Base-by-base conservation (phyloP, 2,329 filamentous ascomycete genomes). In the Cladosporium sp. region DNA sequence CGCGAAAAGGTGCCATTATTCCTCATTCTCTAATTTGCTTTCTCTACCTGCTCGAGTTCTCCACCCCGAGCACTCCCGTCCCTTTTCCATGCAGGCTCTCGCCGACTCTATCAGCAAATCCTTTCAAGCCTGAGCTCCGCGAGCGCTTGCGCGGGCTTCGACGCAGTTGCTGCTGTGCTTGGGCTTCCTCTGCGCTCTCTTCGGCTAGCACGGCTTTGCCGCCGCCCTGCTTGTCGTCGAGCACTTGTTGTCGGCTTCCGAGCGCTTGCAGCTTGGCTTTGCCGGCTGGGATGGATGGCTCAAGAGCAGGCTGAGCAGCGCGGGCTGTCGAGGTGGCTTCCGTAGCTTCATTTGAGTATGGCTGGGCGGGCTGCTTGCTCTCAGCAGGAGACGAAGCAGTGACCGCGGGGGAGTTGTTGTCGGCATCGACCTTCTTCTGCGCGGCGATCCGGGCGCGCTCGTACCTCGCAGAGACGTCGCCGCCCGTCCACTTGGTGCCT, bases 401-500 rank as follows among this genome's bases (percentile, higher is more conserved):
- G 37, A 59, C 53, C 3, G 56, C 22, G 1, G 49, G 63, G 58
- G 65, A 68, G 11, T 56, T 65, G 8, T 67, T 65, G 42, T 81
- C 77, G 16, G 73, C 68, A 38, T 82, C 77, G 4, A 81, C 58
- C 59, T 80, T 78, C 59, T 76, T 77, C 63, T 84, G 78, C 3
- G 81, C 81, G 2, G 74, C 72, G 16, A 76, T 70, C 31, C 77
- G 74, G 31, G 77, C 73, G 43, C 78, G 74, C 66, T 83, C 79
- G 57, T 85, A 85, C 49, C 80, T 75, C 34, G 76, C 74, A 58
- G 71, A 75, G 34, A 79, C 80, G 63, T 82, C 82, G 59, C 75
- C 83, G 46, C 88, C 89, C 55, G 80, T 82, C 84, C 90, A 96
- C 70, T 83, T 86, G 19, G 93, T 98, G 48, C 85, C 84, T 18